Base-by-base conservation (phyloP, 208 protist species). In the Trichomonas tenax region DNA sequence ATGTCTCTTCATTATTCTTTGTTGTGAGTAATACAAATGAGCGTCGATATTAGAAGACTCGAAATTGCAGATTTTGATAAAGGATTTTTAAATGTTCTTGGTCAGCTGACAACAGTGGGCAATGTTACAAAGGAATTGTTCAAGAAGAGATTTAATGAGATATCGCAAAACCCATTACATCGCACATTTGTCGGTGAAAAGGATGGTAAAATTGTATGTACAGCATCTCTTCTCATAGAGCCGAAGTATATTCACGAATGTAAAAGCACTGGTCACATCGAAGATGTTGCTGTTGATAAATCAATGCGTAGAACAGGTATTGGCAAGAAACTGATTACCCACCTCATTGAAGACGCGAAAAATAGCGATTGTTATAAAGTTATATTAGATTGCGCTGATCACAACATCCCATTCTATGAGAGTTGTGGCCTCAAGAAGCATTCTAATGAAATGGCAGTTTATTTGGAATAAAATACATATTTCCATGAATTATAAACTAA, bases 271-370 rank as follows among this genome's bases (percentile, higher is more conserved):
- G 98, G 98, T 11, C 98, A 98, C 96, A 98, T 98, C 96, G 98
- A 98, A 97, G 98, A 98, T 96, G 97, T 98, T 15, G 98, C 98
- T 14, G 97, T 98, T 17, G 97, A 98, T 95, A 36, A 63, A 51
- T 96, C 9, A 9, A 97, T 97, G 46, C 95, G 98, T 46, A 31
- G 26, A 48, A 93, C 40, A 51, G 44, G 86, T 17, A 0, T 93
- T 38, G 98, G 98, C 40, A 88, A 84, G 15, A 95, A 93, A 63
- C 0, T 98, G 0, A 97, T 98, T 26, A 44, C 96, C 14, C 45
- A 49, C 0, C 96, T 97, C 17, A 97, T 97, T 44, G 23, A 96
- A 40, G 81, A 96, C 15, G 97, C 96, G 40, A 72, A 96, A 26
- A 63, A 96, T 44, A 15, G 44, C 10, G 45, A 96, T 36, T 97